phyloP scores from a whole-genome alignment of 768 basidiomycete species.

The Lyophyllum atratum region DNA sequence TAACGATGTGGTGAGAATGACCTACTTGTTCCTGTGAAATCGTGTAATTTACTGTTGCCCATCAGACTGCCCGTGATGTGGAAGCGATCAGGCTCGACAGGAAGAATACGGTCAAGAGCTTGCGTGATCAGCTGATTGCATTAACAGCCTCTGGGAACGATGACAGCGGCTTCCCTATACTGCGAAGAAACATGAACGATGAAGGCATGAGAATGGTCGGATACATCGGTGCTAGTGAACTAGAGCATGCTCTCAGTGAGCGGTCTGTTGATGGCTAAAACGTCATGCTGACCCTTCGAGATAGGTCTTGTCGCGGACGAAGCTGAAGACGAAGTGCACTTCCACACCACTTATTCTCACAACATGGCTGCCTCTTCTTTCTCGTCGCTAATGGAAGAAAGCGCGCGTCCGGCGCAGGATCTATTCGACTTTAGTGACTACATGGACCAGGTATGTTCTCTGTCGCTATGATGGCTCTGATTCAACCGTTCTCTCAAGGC shows the following conservation, averaged over 20 bases:
- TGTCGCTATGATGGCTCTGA: background rate
- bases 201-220: slow-evolving; percentile 73
- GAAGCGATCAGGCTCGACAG: slow-evolving; percentile 73
- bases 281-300: slow-evolving; percentile 1
- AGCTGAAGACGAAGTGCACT: slow-evolving; percentile 64
- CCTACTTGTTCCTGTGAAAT: background rate
- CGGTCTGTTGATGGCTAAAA: slow-evolving; percentile 13
- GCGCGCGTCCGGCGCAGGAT: slow-evolving; percentile 37
- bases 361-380: slow-evolving; percentile 54
- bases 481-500: slow-evolving; percentile 48
- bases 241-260: slow-evolving; percentile 90
- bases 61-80: slow-evolving; percentile 65
- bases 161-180: slow-evolving; percentile 86
- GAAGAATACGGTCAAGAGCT: slow-evolving; percentile 73
- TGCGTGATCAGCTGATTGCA: slow-evolving; percentile 68
- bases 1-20: slow-evolving; percentile 68
- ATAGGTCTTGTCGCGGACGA: slow-evolving; percentile 79
- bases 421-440: slow-evolving; percentile 83
- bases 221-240: slow-evolving; percentile 89
- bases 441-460: slow-evolving; percentile 75
- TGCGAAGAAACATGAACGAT: slow-evolving; percentile 50
- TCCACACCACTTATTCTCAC: slow-evolving; percentile 51
- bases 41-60: background rate
- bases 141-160: slow-evolving; percentile 63
- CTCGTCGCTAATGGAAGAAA: slow-evolving; percentile 56